Conservation (phyloP, 306 rosid genomes). For the Dicorynia guianensis region DNA sequence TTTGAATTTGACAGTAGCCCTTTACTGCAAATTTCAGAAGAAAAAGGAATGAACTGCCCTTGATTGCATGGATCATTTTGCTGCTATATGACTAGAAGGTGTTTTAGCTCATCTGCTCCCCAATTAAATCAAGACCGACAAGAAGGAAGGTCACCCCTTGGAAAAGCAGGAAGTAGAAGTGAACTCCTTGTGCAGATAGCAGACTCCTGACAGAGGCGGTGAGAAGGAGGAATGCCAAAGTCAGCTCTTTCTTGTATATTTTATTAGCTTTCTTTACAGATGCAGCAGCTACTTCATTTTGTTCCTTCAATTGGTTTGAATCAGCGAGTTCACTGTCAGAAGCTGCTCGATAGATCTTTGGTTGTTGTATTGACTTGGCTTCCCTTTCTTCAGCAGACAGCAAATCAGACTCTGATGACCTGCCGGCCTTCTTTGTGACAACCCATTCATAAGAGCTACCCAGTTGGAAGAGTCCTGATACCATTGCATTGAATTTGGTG, state of each 20-base stretch:
- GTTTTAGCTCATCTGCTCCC: slow-evolving; percentile 83
- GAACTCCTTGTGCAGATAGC: slow-evolving; percentile 92
- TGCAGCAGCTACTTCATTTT: slow-evolving; percentile 51
- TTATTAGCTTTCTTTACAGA: slow-evolving; percentile 73
- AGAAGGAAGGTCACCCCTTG: slow-evolving; percentile 96
- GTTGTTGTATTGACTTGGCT: slow-evolving; percentile 62
- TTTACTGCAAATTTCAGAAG: slow-evolving; percentile 38
- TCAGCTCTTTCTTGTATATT: slow-evolving; percentile 82
- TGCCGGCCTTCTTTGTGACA: slow-evolving; percentile 93
- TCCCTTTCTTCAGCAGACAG: slow-evolving; percentile 76
- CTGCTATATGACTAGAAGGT: slow-evolving; percentile 30
- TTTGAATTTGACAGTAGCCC: slow-evolving; percentile 38
- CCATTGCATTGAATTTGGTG: slow-evolving; percentile 96
- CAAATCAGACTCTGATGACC: slow-evolving; percentile 88
- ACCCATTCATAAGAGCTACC: slow-evolving; percentile 97
- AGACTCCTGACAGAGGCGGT: slow-evolving; percentile 88
- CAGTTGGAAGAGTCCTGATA: slow-evolving; percentile 90
- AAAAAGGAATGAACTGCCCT: slow-evolving; percentile 27
- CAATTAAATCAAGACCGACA: slow-evolving; percentile 95
- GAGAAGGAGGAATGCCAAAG: slow-evolving; percentile 86
- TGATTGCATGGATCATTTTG: slow-evolving; percentile 38
- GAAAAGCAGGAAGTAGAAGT: slow-evolving; percentile 92
- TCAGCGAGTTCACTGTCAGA: slow-evolving; percentile 79
- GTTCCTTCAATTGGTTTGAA: slow-evolving; percentile 60
- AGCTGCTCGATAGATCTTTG: slow-evolving; percentile 66